Percentiles rank a stretch among this genome's conserved stretches.
phyloP scores from a whole-genome alignment of 257 asterid species.

The Nicotiana sylvestris region DNA sequence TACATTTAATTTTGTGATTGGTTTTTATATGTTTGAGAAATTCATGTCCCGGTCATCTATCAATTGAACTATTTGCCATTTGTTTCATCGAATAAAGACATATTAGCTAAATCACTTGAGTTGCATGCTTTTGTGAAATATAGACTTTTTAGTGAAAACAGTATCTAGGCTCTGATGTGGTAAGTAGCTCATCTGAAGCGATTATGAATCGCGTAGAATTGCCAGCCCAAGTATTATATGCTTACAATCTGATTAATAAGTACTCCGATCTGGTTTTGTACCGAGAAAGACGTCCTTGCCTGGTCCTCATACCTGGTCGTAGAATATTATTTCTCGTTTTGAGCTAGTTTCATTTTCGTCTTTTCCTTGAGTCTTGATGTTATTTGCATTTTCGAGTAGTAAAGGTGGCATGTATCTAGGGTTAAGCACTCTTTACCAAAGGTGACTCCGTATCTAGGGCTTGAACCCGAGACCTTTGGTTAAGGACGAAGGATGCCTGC shows the following conservation, averaged over 20 bases:
- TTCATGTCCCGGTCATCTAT: not conserved
- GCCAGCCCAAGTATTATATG: not conserved
- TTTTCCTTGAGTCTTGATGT: not conserved
- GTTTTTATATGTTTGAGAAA: not conserved
- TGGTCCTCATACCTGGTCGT: no score
- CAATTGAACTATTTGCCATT: not conserved
- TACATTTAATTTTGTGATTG: not conserved
- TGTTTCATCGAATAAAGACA: not conserved
- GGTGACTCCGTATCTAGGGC: no score
- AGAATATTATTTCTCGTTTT: not conserved
- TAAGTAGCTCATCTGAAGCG: not conserved
- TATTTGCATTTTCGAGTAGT: not conserved
- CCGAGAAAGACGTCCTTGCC: no score
- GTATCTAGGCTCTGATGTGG: not conserved
- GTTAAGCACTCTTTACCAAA: no score
- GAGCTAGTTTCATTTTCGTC: not conserved
- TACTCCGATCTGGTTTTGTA: no score
- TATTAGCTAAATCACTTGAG: not conserved
- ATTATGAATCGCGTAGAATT: not conserved
- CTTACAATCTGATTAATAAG: no score
- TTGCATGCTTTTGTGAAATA: no score
- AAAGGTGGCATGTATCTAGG: not conserved
- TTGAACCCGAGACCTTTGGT: no score
- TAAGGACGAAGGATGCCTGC: no score
- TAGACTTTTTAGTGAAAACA: no score